Conservation (phyloP, 1,284 basidiomycete species). For the Gomphus bonarii region DNA sequence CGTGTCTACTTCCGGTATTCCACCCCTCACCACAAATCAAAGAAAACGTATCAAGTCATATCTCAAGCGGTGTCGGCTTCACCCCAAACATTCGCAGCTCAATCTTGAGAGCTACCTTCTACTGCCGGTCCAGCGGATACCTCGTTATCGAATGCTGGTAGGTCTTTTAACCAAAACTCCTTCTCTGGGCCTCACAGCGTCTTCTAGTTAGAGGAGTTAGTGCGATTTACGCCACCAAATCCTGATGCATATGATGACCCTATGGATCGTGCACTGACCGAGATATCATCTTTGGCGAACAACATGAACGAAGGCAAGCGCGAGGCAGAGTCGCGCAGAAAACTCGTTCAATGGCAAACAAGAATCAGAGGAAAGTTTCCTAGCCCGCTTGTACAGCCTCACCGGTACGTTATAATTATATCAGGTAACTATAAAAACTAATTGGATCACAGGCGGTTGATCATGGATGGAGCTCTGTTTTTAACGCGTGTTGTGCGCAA, state of each 20-base stretch:
- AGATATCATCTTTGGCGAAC: slow-evolving; percentile 80
- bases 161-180: slow-evolving; percentile 18
- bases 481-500: slow-evolving; percentile 88
- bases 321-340: slow-evolving; percentile 81
- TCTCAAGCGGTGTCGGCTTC: slow-evolving; percentile 75
- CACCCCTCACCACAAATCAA: slow-evolving; percentile 54
- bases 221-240: slow-evolving; percentile 71
- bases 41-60: slow-evolving; percentile 80
- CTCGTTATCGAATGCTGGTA: slow-evolving; percentile 88
- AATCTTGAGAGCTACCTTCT: slow-evolving; percentile 93
- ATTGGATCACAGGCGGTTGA: slow-evolving; percentile 50
- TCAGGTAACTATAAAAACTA: slow-evolving; percentile 6
- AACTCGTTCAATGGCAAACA: slow-evolving; percentile 87
- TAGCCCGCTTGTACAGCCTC: slow-evolving; percentile 94
- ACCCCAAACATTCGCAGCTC: slow-evolving; percentile 90
- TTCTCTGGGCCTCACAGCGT: not conserved
- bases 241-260: slow-evolving; percentile 68
- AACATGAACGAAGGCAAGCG: slow-evolving; percentile 97
- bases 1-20: slow-evolving; percentile 11
- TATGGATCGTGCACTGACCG: slow-evolving; percentile 74
- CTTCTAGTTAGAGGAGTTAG: slow-evolving; percentile 69
- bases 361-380: slow-evolving; percentile 87
- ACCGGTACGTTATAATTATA: slow-evolving; percentile 47
- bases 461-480: slow-evolving; percentile 78
- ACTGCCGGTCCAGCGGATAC: slow-evolving; percentile 92